phyloP scores from a whole-genome alignment of 2,329 filamentous ascomycete genomes.

The Cladosporium colombiae region DNA sequence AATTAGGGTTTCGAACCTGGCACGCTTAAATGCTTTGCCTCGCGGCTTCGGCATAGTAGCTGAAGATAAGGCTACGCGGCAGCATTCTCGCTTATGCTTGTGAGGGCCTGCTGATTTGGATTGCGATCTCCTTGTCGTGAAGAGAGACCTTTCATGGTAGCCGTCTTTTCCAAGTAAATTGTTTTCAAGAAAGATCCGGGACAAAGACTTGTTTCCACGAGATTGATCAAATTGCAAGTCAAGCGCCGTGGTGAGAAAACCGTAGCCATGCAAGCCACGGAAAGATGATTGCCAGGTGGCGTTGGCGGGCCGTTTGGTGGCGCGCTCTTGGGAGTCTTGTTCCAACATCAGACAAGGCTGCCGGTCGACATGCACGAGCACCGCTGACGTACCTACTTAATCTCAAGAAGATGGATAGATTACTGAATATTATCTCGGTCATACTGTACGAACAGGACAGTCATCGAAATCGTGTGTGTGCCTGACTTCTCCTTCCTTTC shows the following conservation, averaged over 20 bases:
- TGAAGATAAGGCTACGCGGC: slow-evolving; percentile 16
- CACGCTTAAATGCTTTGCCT: slow-evolving; percentile 11
- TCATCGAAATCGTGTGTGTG: not conserved
- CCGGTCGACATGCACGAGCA: not conserved
- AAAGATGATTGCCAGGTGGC: not conserved
- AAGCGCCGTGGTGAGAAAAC: not conserved
- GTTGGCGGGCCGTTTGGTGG: not conserved
- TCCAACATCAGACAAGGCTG: not conserved
- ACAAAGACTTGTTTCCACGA: not conserved
- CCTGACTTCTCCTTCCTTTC: not conserved
- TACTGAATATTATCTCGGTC: not conserved
- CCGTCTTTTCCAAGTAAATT: not conserved
- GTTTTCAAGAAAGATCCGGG: not conserved
- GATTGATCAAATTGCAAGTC: not conserved
- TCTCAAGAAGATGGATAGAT: not conserved
- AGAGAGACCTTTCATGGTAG: not conserved
- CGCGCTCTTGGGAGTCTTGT: slow-evolving; percentile 2
- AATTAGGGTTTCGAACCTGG: not conserved
- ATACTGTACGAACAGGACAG: not conserved
- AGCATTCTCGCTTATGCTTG: slow-evolving; percentile 17
- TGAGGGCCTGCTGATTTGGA: not conserved
- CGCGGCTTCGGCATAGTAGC: slow-evolving; percentile 8
- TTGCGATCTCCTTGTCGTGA: not conserved
- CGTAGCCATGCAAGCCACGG: not conserved
- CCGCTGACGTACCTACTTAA: not conserved